Evolutionary conservation across 345 rosid species (phyloP), one percentile per base, ranked within the genome.

Genomic region (Acer yangbiense): DNA sequence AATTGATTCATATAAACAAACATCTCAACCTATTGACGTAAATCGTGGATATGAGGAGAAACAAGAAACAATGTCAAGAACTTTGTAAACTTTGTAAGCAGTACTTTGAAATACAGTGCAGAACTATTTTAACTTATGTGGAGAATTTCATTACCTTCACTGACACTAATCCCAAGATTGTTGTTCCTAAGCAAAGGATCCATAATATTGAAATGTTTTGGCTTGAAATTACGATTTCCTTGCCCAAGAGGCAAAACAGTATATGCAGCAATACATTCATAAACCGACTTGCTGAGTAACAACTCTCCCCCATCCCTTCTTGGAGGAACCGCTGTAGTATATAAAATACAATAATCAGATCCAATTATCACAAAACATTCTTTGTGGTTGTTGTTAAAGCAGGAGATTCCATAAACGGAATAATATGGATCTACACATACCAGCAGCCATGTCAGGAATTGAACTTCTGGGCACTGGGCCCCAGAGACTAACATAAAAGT

Each of bases 131-230:
- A 44, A 39, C 32, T 73, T 21, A 3, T 9, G 29, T 73, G 32
- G 17, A 44, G 27, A 68, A 54, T 17, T 55, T 64, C 71, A 43
- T 52, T 87, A 89, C 92, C 92, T 83, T 88, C 86, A 76, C 78
- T 87, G 62, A 87, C 92, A 77, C 90, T 87, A 29, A 86, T 89
- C 9, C 92, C 90, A 55, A 89, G 90, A 78, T 89, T 89, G 86
- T 87, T 89, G 87, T 87, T 89, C 44, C 77, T 73, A 55, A 90
- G 90, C 75, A 89, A 78, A 65, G 92, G 92, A 80, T 89, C 92
- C 71, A 89, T 83, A 61, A 89, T 90, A 75, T 89, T 89, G 74
- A 89, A 87, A 78, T 83, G 86, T 73, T 35, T 35, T 35, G 11
- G 46, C 9, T 43, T 43, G 46, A 43, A 43, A 43, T 85, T 84